Percentiles rank a stretch among this genome's conserved stretches.
phyloP scores from a whole-genome alignment of 495 filamentous ascomycete genomes.

The Podospora anserina region DNA sequence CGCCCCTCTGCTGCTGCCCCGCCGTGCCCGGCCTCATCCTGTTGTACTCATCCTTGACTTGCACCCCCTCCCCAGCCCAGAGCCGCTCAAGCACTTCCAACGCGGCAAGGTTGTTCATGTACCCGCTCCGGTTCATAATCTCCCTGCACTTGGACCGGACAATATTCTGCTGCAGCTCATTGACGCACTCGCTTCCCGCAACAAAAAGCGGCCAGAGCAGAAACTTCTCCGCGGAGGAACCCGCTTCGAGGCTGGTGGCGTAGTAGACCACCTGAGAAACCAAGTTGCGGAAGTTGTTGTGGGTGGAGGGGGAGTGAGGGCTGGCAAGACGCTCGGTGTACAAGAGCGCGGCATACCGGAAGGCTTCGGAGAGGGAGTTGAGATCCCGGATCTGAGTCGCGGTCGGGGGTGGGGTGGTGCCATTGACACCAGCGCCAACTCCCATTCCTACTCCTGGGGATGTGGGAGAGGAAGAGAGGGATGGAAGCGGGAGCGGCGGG shows the following conservation, averaged over 20 bases:
- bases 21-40: slow-evolving; percentile 7
- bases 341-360: slow-evolving; percentile 82
- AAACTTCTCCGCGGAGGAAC: slow-evolving; percentile 70
- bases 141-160: slow-evolving; percentile 78
- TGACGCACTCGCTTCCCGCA: slow-evolving; percentile 84
- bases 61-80: slow-evolving; percentile 55
- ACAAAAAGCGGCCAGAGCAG: slow-evolving; percentile 94
- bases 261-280: slow-evolving; percentile 79
- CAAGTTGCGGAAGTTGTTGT: slow-evolving; percentile 78
- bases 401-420: slow-evolving; percentile 24
- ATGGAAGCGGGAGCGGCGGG: slow-evolving; percentile 15
- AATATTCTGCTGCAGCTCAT: slow-evolving; percentile 70
- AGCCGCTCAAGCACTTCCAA: slow-evolving; percentile 81
- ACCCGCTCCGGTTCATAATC: slow-evolving; percentile 82
- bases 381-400: slow-evolving; percentile 48
- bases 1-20: slow-evolving; percentile 34
- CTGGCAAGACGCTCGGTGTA: slow-evolving; percentile 87
- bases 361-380: slow-evolving; percentile 75
- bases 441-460: slow-evolving; percentile 5
- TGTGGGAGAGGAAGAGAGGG: background rate
- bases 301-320: slow-evolving; percentile 67
- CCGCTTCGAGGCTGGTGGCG: slow-evolving; percentile 68
- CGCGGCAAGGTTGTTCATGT: slow-evolving; percentile 86
- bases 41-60: slow-evolving; percentile 39
- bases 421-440: slow-evolving; percentile 4